Evolutionary conservation across 2,329 filamentous ascomycete species (phyloP), one percentile per base, ranked within the genome.

Genomic region (Metarhizium anisopliae): DNA sequence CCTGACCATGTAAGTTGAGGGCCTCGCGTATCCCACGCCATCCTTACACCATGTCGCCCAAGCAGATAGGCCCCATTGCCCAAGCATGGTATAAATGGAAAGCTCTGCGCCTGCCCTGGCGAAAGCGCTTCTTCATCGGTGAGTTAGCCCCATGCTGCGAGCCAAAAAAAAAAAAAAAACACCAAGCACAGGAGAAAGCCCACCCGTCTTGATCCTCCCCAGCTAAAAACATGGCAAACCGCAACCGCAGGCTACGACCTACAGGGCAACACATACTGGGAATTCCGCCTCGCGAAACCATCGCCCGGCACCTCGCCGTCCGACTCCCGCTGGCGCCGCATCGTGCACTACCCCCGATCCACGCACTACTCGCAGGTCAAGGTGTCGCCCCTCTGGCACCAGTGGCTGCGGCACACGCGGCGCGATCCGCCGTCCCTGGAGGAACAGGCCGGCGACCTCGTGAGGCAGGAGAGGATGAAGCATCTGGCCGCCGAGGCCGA

Each of bases 191-290:
- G 4, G 25, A 25, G 25, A 4, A 25, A 25, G 25, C 51, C 32
- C 14, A 45, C 20, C 43, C 35, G 38, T 53, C 43, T 45, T 52
- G 32, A 51, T 29, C 47, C 29, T 36, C 35, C 54, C 40, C 42
- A 50, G 50, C 50, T 32, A 32, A 47, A 25, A 25, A 38, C 53
- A 53, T 42, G 40, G 29, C 51, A 25, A 50, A 53, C 35, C 35
- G 11, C 47, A 45, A 51, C 36, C 40, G 30, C 58, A 86, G 84
- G 84, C 60, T 75, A 79, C 63, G 84, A 87, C 65, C 81, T 86
- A 56, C 65, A 81, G 29, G 83, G 83, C 55, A 86, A 87, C 71
- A 86, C 84, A 4, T 87, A 80, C 73, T 87, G 84, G 83, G 82
- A 86, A 63, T 86, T 87, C 70, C 77, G 76, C 57, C 78, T 84